Evolutionary conservation across 2,329 filamentous ascomycete species (phyloP).

Genomic region (Epichloe hybrida): DNA sequence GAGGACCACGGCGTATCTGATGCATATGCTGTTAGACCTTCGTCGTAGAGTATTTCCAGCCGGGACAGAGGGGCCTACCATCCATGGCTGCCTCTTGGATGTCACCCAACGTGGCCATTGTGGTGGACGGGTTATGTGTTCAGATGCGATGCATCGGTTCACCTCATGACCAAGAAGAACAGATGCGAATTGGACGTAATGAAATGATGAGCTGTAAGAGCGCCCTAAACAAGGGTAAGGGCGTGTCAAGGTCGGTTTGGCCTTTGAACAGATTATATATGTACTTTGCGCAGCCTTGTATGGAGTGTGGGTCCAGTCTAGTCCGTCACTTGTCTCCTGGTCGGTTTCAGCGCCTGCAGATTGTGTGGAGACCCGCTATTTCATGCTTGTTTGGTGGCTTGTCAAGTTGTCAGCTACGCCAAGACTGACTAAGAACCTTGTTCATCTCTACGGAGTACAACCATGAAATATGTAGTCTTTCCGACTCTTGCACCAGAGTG

Average conservation of each 20-base stretch:
- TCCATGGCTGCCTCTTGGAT: slow-evolving; percentile 7
- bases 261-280: too few relatives aligned
- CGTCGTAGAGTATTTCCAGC: not conserved
- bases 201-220: not conserved
- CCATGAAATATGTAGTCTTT: too few relatives aligned
- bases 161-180: slow-evolving; percentile 3
- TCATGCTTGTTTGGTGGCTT: too few relatives aligned
- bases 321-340: too few relatives aligned
- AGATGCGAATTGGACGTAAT: not conserved
- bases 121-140: slow-evolving; percentile 1
- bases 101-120: slow-evolving; percentile 7
- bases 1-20: slow-evolving; percentile 28
- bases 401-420: not conserved
- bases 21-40: not conserved
- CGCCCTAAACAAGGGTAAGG: not conserved
- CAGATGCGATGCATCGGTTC: not conserved
- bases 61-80: not conserved
- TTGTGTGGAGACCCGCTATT: too few relatives aligned
- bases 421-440: not conserved
- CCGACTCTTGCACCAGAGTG: too few relatives aligned
- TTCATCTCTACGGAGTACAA: not conserved
- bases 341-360: too few relatives aligned
- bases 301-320: too few relatives aligned
- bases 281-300: too few relatives aligned
- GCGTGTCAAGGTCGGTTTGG: too few relatives aligned